Evolutionary conservation across 768 basidiomycete species (phyloP), one percentile per base, ranked within the genome.

Genomic region (Termitomyces sp.): DNA sequence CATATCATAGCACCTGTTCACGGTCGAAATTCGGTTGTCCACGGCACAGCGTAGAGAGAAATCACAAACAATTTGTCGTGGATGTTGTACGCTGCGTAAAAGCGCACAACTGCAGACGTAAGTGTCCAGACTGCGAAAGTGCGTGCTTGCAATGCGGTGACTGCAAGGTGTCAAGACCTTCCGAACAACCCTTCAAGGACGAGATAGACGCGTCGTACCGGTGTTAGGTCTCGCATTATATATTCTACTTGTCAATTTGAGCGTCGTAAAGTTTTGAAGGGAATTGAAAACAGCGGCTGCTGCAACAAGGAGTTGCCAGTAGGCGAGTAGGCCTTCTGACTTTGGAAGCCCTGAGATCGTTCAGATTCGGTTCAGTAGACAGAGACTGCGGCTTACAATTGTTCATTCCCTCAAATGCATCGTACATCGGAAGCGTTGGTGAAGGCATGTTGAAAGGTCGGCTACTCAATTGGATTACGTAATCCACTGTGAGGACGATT

Each of bases 91-190:
- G 96, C 94, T 11, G 93, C 91, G 64, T 95, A 95, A 47, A 79
- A 75, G 35, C 96, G 86, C 48, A 98, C 85, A 45, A 89, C 74
- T 23, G 90, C 92, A 8, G 92, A 84, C 5, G 89, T 87, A 50
- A 96, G 70, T 0, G 95, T 98, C 96, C 96, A 99, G 1, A 84
- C 80, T 1, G 83, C 95, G 68, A 97, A 97, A 5, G 94, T 91
- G 45, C 96, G 82, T 37, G 92, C 89, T 62, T 95, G 92, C 19
- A 98, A 79, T 17, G 79, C 72, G 7, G 92, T 95, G 11, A 99
- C 96, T 96, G 72, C 23, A 53, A 21, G 40, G 32, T 53, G 34
- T 48, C 32, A 31, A 16, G 21, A 27, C 25, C 56, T 38, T 17
- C 53, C 3, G 23, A 31, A 31, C 25, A 19, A 37, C 14, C 8